Evolutionary conservation across 2,329 filamentous ascomycete species (phyloP).

Genomic region (Arthrobotrys sinensis): DNA sequence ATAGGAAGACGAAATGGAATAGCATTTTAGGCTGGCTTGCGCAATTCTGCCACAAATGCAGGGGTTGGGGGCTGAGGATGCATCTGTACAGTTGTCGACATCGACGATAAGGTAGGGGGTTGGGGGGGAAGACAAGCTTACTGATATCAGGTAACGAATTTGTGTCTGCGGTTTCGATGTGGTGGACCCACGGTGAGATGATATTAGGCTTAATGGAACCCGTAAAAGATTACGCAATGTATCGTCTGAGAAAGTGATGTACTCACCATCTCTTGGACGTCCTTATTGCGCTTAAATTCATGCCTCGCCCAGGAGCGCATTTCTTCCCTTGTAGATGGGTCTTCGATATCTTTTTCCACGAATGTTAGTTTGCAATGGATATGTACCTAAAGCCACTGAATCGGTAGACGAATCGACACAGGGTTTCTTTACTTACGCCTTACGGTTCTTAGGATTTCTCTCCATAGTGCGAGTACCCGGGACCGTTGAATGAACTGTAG

Average conservation of each 20-base stretch:
- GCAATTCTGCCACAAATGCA: slow-evolving; percentile 60
- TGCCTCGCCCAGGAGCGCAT: slow-evolving; percentile 59
- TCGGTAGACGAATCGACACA: not conserved
- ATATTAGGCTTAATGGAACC: slow-evolving; percentile 51
- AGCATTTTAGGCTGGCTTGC: slow-evolving; percentile 51
- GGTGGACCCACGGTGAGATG: slow-evolving; percentile 22
- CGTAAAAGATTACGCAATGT: slow-evolving; percentile 25
- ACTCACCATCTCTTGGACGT: slow-evolving; percentile 52
- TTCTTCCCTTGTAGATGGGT: slow-evolving; percentile 41
- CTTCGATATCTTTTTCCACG: slow-evolving; percentile 41
- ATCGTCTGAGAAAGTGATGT: slow-evolving; percentile 5
- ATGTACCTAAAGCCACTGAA: not conserved
- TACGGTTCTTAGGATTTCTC: slow-evolving; percentile 44
- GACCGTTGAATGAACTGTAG: slow-evolving; percentile 54
- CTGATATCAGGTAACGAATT: slow-evolving; percentile 61
- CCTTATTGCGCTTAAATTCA: slow-evolving; percentile 57
- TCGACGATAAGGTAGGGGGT: slow-evolving; percentile 38
- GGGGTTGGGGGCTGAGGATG: slow-evolving; percentile 42
- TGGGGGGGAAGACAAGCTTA: slow-evolving; percentile 26
- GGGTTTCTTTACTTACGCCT: slow-evolving; percentile 34
- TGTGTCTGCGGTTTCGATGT: slow-evolving; percentile 48
- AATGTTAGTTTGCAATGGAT: not conserved
- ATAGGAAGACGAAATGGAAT: slow-evolving; percentile 17
- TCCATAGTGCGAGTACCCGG: slow-evolving; percentile 55
- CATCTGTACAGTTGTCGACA: slow-evolving; percentile 52